A percentile compares a stretch with the other conserved stretches of the same genome.
phyloP scores from a whole-genome alignment of 345 rosid genomes.

The Alliaria petiolata region DNA sequence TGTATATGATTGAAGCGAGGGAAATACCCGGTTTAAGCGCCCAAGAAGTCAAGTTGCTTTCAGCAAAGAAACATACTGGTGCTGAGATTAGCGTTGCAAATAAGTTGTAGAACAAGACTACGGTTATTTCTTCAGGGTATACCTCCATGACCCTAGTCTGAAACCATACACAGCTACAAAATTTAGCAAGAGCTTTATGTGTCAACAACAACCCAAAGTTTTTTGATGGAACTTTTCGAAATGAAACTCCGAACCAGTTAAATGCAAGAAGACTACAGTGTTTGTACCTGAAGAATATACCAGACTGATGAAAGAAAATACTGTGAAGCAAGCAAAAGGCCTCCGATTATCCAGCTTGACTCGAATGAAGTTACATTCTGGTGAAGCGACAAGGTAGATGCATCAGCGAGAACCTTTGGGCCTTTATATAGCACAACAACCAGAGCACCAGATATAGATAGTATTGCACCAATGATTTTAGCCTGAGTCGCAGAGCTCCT shows the following conservation, averaged over 20 bases:
- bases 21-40: constrained; percentile 25
- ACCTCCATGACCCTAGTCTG: constrained; percentile 39
- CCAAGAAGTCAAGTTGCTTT: constrained; percentile 39
- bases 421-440: constrained; percentile 24
- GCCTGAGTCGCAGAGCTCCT: constrained; percentile 17
- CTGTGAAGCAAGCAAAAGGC: constrained; percentile 1
- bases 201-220: neutral
- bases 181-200: neutral
- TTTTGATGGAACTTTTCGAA: no score
- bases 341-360: constrained; percentile 7
- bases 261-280: neutral
- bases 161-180: neutral
- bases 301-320: constrained; percentile 3
- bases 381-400: neutral
- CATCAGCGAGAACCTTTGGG: neutral
- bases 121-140: constrained; percentile 28
- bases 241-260: neutral
- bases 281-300: constrained; percentile 21
- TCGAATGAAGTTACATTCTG: neutral
- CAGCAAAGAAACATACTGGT: constrained; percentile 35
- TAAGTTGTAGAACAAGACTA: constrained; percentile 31
- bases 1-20: constrained; percentile 27
- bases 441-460: constrained; percentile 20
- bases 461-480: neutral
- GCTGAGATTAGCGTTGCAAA: constrained; percentile 19